Evolutionary conservation across 208 protist species (phyloP).

Genomic region (Kentomonas sorsogonicus): DNA sequence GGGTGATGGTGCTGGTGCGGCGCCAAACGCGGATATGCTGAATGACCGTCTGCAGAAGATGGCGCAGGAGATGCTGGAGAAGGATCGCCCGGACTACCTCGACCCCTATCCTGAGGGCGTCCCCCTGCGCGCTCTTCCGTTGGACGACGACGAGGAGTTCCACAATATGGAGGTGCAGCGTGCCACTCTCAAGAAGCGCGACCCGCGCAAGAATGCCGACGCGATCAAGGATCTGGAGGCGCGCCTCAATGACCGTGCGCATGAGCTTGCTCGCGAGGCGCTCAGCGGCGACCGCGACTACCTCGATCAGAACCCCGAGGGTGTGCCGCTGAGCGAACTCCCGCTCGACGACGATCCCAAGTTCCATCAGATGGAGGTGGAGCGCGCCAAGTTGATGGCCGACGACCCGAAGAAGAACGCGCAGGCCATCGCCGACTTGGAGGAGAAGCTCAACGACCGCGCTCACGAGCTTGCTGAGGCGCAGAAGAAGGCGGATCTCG

Average conservation of each 20-base stretch:
- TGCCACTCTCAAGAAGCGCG: constrained; percentile 39
- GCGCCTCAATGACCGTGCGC: constrained; percentile 52
- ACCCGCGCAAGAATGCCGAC: constrained; percentile 44
- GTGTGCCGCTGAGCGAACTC: constrained; percentile 52
- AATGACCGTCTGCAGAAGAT: constrained; percentile 57
- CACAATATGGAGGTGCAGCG: constrained; percentile 67
- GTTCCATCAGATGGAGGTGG: constrained; percentile 62
- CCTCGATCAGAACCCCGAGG: constrained; percentile 60
- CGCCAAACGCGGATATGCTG: constrained; percentile 23
- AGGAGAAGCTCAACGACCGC: constrained; percentile 61
- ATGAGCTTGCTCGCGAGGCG: constrained; percentile 52
- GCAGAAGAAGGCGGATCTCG: constrained; percentile 54
- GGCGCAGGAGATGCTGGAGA: constrained; percentile 46
- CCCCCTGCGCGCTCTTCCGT: constrained; percentile 44
- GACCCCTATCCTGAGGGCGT: constrained; percentile 61
- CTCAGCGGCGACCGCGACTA: constrained; percentile 53
- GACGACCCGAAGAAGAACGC: constrained; percentile 46
- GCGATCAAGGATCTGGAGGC: constrained; percentile 50
- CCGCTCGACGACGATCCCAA: constrained; percentile 55
- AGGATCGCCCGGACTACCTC: constrained; percentile 44
- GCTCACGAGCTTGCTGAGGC: constrained; percentile 47
- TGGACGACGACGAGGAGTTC: constrained; percentile 66
- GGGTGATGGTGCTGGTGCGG: constrained; percentile 7
- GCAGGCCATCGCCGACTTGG: constrained; percentile 43
- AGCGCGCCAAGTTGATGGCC: constrained; percentile 69